A percentile compares a stretch with the other conserved stretches of the same genome.
Evolutionary conservation across 208 protist genomes (phyloP).

Genomic region (Crithidia brevicula): DNA sequence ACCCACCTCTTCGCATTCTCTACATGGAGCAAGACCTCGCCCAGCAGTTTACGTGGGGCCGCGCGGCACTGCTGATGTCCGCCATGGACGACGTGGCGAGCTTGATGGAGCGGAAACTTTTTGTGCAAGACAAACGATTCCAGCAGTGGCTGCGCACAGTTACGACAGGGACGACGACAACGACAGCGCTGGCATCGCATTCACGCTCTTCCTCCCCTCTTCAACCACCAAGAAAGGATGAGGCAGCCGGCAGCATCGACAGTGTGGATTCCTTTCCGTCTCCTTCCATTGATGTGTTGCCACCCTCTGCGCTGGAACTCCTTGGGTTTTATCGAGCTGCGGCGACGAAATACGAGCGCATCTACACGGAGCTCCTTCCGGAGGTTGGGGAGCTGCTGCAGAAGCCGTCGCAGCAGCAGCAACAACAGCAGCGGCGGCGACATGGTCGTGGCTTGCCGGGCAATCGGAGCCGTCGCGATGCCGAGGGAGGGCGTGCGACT

Average conservation of each 20-base stretch:
- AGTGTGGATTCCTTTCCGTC: background rate
- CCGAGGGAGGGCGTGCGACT: background rate
- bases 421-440: background rate
- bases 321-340: slow-evolving; percentile 52
- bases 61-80: slow-evolving; percentile 32
- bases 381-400: background rate
- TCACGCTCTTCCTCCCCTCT: too few species aligned
- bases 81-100: slow-evolving; percentile 46
- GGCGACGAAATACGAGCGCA: slow-evolving; percentile 38
- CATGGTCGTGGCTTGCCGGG: background rate
- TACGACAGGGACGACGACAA: background rate
- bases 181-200: background rate
- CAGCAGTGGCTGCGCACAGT: slow-evolving; percentile 16
- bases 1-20: slow-evolving; percentile 56
- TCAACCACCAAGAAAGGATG: background rate
- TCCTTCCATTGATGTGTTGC: slow-evolving; percentile 13
- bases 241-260: background rate
- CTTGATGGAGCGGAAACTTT: slow-evolving; percentile 28
- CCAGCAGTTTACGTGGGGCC: slow-evolving; percentile 40
- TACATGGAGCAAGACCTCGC: slow-evolving; percentile 51
- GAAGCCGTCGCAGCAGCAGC: background rate
- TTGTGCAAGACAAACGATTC: slow-evolving; percentile 43
- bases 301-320: slow-evolving; percentile 48
- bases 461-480: background rate
- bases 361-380: slow-evolving; percentile 31